phyloP scores from a whole-genome alignment of 2,329 filamentous ascomycete species.

The Colletotrichum kahawae region DNA sequence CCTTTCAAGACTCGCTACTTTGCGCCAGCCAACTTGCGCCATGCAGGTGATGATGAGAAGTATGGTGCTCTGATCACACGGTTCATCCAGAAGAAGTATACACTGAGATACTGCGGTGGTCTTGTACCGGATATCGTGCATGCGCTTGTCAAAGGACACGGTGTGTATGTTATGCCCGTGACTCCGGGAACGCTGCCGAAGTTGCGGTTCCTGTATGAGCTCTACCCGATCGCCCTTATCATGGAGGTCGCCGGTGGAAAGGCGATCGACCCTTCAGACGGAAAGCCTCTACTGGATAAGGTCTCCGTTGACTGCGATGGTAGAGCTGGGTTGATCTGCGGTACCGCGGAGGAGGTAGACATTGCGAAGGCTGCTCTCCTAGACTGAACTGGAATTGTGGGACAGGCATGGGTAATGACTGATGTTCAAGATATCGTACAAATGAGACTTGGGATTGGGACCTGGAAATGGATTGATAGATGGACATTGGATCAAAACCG shows the following conservation, averaged over 20 bases:
- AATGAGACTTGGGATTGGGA: background rate
- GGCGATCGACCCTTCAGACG: constrained; percentile 55
- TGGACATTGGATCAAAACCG: background rate
- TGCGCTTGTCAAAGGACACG: constrained; percentile 64
- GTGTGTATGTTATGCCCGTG: constrained; percentile 64
- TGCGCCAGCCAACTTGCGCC: constrained; percentile 65
- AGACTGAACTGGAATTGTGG: background rate
- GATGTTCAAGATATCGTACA: background rate
- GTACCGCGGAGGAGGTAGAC: constrained; percentile 54
- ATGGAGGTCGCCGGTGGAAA: constrained; percentile 64
- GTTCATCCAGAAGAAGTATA: constrained; percentile 60
- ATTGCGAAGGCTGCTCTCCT: constrained; percentile 30
- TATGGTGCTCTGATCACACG: constrained; percentile 56
- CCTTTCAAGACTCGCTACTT: constrained; percentile 61
- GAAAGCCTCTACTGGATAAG: constrained; percentile 44
- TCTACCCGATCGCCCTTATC: constrained; percentile 64
- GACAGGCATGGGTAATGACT: no score
- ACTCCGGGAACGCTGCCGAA: constrained; percentile 58
- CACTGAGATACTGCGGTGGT: constrained; percentile 64
- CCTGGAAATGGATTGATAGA: background rate
- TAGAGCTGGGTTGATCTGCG: constrained; percentile 54
- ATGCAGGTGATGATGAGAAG: constrained; percentile 52
- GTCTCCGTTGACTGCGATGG: constrained; percentile 50
- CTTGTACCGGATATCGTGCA: constrained; percentile 67
- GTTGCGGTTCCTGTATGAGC: constrained; percentile 62